These are phyloP conservation scores for Pueraria montana DNA, from an alignment of 306 rosid genomes.

Conservation along the genomic window DNA sequence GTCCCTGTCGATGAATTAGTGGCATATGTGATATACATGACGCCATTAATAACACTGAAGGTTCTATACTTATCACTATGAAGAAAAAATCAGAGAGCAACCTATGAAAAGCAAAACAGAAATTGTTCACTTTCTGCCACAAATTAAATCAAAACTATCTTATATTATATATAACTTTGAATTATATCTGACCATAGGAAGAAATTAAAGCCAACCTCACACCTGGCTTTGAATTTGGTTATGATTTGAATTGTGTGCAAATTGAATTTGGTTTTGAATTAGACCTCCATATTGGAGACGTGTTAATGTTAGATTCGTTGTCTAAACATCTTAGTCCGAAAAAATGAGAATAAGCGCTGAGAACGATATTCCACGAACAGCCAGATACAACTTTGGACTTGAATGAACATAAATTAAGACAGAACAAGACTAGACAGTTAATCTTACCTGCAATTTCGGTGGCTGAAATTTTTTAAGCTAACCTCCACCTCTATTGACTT, in stretches of 20 bases:
- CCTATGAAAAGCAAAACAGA: neutral
- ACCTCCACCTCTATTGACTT: neutral
- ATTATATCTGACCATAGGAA: neutral
- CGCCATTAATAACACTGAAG: neutral
- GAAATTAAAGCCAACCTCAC: neutral
- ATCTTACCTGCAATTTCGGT: neutral
- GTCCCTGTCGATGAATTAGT: neutral
- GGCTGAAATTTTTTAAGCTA: neutral
- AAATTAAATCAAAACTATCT: neutral
- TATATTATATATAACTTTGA: neutral
- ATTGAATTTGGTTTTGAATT: neutral
- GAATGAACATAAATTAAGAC: neutral
- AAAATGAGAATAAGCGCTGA: neutral
- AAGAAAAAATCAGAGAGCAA: neutral
- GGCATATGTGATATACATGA: neutral
- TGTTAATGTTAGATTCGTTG: neutral
- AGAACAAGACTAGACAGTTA: neutral
- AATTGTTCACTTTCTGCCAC: neutral
- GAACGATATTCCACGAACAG: neutral
- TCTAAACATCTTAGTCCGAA: neutral
- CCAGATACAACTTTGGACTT: neutral
- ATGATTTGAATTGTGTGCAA: neutral
- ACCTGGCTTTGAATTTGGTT: neutral
- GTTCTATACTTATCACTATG: neutral
- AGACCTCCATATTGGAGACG: neutral